These are phyloP conservation scores for Knoxdaviesia proteae DNA, from an alignment of 2,329 filamentous ascomycete species.

Conservation along the genomic window DNA sequence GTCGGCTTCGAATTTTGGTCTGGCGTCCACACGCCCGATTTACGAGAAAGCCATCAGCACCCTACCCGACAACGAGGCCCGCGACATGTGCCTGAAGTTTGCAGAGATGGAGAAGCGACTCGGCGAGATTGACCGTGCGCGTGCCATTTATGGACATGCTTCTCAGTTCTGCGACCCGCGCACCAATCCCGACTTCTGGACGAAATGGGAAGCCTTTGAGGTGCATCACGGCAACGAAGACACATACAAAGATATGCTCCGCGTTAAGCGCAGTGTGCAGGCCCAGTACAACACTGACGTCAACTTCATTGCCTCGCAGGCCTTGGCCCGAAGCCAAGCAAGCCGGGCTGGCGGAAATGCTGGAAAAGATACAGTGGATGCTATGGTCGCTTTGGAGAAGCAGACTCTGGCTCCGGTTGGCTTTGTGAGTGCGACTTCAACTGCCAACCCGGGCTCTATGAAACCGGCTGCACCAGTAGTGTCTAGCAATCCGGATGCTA, in stretches of 20 bases:
- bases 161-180: constrained; percentile 95
- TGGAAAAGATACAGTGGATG: constrained; percentile 41
- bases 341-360: constrained; percentile 19
- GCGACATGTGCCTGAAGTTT: constrained; percentile 97
- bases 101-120: constrained; percentile 87
- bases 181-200: constrained; percentile 79
- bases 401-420: constrained; percentile 76
- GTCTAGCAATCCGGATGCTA: constrained; percentile 62
- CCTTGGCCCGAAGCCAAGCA: constrained; percentile 62
- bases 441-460: constrained; percentile 42
- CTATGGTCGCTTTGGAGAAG: constrained; percentile 74
- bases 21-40: constrained; percentile 83
- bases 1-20: constrained; percentile 89
- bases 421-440: constrained; percentile 52
- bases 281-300: constrained; percentile 98
- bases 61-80: constrained; percentile 80
- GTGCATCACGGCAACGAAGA: constrained; percentile 97
- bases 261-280: constrained; percentile 91
- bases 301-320: constrained; percentile 94
- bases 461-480: constrained; percentile 19
- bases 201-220: constrained; percentile 93
- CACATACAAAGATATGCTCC: constrained; percentile 97
- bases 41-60: constrained; percentile 91
- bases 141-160: constrained; percentile 89
- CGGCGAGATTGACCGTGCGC: constrained; percentile 82